Percentiles rank a stretch among this genome's conserved stretches.
Evolutionary conservation across 495 filamentous ascomycete genomes (phyloP).

Genomic region (Parathielavia hyrcaniae): DNA sequence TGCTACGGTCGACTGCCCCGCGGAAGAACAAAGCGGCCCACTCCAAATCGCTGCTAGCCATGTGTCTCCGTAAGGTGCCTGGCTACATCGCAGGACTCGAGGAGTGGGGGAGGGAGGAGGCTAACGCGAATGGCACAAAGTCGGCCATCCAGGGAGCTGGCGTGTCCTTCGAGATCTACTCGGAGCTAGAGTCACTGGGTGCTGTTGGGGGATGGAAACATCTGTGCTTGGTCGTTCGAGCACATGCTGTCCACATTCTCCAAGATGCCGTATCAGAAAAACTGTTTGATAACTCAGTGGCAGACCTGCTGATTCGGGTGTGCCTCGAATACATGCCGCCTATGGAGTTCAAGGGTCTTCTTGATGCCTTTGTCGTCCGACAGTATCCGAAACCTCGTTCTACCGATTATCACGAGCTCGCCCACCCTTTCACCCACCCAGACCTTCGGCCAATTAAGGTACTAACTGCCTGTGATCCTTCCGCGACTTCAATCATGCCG

Average conservation of each 20-base stretch:
- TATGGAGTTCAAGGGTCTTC: slow-evolving; percentile 39
- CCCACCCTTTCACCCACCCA: slow-evolving; percentile 22
- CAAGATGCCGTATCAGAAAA: slow-evolving; percentile 47
- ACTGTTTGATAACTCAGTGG: slow-evolving; percentile 38
- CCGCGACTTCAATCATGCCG: slow-evolving; percentile 27
- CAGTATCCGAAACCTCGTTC: slow-evolving; percentile 36
- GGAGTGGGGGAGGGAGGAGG: slow-evolving; percentile 42
- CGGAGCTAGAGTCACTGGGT: slow-evolving; percentile 58
- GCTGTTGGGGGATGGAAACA: slow-evolving; percentile 58
- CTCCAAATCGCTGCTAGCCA: slow-evolving; percentile 53
- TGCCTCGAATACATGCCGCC: slow-evolving; percentile 35
- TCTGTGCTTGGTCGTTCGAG: slow-evolving; percentile 57
- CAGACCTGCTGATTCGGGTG: slow-evolving; percentile 37
- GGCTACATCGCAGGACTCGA: slow-evolving; percentile 59
- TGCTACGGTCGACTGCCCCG: slow-evolving; percentile 42
- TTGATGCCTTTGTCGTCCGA: slow-evolving; percentile 30
- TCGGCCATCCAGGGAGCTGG: slow-evolving; percentile 35
- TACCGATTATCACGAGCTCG: slow-evolving; percentile 17
- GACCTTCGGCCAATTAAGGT: slow-evolving; percentile 30
- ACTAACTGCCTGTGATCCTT: slow-evolving; percentile 26
- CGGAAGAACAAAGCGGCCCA: slow-evolving; percentile 14
- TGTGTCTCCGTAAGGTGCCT: slow-evolving; percentile 57
- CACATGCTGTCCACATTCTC: slow-evolving; percentile 59
- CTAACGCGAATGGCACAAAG: slow-evolving; percentile 45
- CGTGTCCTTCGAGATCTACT: slow-evolving; percentile 51